Evolutionary conservation across 2,329 filamentous ascomycete genomes (phyloP), one percentile per base, ranked within the genome.

Genomic region (Chaetomiaceae sp.): DNA sequence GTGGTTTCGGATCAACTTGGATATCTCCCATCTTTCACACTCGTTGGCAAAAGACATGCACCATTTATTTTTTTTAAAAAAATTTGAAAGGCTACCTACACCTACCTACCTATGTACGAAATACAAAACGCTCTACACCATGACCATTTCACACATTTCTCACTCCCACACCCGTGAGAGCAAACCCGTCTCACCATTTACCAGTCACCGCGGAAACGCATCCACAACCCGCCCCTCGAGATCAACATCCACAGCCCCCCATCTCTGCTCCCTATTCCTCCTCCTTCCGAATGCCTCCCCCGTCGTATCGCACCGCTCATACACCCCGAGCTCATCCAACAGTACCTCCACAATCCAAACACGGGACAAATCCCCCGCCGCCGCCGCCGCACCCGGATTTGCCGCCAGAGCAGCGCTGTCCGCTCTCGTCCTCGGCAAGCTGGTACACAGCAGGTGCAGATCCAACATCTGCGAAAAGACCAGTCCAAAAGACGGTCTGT

Each of bases 381-480:
- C 59, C 1, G 43, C 29, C 5, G 44, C 52, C 3, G 30, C 42
- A 18, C 57, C 54, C 29, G 18, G 34, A 41, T 29, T 29, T 21
- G 47, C 41, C 25, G 6, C 14, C 18, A 50, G 45, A n/a, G 43
- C 43, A 1, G 46, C 51, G 9, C 70, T 74, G 44, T 78, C 76
- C 1, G 47, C 64, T 14, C 62, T 64, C 4, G 62, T 64, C 37
- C 69, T 68, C 21, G 78, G 75, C 1, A 80, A 55, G 3, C 62
- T 62, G 4, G 73, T 76, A 54, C 76, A 74, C 2, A 84, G 67
- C 5, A 85, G 58, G 55, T 84, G 80, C 16, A 83, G 47, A 41
- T 81, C 75, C 0, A 81, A 67, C 37, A 83, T 69, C 64, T 80
- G 75, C 5, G 73, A 61, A 56, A 84, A 84, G 4, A 78, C 72